These are phyloP conservation scores for Pseudocercospora cruenta DNA, from an alignment of 2,329 filamentous ascomycete species.

Conservation along the genomic window DNA sequence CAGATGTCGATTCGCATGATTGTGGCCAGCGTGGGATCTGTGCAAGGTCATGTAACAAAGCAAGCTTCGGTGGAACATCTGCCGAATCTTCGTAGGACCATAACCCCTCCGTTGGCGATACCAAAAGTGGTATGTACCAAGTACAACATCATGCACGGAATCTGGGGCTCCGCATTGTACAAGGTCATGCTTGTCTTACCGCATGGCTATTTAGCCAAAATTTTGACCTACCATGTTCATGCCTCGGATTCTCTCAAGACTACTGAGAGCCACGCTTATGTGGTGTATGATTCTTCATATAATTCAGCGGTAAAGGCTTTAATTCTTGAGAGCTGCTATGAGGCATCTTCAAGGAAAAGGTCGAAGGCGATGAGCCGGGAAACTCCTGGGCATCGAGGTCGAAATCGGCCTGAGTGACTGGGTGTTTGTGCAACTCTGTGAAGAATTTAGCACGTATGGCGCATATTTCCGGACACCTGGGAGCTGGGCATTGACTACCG, in stretches of 20 bases:
- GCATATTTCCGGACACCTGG: background rate
- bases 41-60: conserved; percentile 4
- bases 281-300: background rate
- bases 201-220: conserved; percentile 4
- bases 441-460: background rate
- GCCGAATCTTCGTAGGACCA: background rate
- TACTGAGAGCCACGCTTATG: background rate
- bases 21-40: background rate
- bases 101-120: background rate
- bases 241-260: background rate
- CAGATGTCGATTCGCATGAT: background rate
- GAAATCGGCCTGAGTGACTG: background rate
- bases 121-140: background rate
- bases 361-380: background rate
- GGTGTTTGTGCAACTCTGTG: background rate
- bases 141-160: background rate
- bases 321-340: background rate
- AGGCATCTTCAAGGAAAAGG: background rate
- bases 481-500: background rate
- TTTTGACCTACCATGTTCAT: background rate
- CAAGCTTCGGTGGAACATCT: conserved; percentile 3
- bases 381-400: background rate
- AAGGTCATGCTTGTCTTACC: conserved; percentile 3
- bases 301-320: background rate
- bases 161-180: conserved; percentile 6